These are phyloP conservation scores for Euphorbia schlechtendalii DNA, from an alignment of 441 rosid genomes.

Conservation along the genomic window DNA sequence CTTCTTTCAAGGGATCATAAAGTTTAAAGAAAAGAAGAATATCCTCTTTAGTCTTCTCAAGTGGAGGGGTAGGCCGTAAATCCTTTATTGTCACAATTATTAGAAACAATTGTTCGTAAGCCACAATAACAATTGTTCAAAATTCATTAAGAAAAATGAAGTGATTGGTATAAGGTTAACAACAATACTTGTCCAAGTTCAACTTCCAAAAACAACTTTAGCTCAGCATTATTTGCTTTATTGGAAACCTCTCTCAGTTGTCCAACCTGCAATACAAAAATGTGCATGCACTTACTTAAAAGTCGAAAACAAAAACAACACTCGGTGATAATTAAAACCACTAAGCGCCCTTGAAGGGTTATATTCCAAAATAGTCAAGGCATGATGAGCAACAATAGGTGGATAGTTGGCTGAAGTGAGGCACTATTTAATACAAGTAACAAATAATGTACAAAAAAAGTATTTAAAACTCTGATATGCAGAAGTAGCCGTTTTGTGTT, in stretches of 20 bases:
- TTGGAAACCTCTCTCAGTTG: slow-evolving; percentile 79
- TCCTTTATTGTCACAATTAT: slow-evolving; percentile 43
- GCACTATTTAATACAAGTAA: too few species aligned
- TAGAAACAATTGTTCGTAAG: not conserved
- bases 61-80: slow-evolving; percentile 42
- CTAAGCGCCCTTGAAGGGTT: too few species aligned
- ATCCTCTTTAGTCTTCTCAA: slow-evolving; percentile 65
- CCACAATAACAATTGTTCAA: not conserved
- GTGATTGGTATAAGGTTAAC: not conserved
- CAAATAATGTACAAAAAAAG: too few species aligned
- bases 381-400: too few species aligned
- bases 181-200: slow-evolving; percentile 66
- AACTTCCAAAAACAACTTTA: slow-evolving; percentile 87
- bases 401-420: too few species aligned
- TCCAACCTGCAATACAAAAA: slow-evolving; percentile 58
- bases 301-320: not conserved
- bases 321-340: too few species aligned
- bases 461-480: too few species aligned
- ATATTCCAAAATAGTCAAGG: too few species aligned
- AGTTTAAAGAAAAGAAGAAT: slow-evolving; percentile 85
- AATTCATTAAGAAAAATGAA: not conserved
- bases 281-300: not conserved
- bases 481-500: too few species aligned
- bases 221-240: slow-evolving; percentile 73
- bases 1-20: slow-evolving; percentile 69